Conservation (phyloP, 345 rosid genomes). For the Pelargonium nanum region DNA sequence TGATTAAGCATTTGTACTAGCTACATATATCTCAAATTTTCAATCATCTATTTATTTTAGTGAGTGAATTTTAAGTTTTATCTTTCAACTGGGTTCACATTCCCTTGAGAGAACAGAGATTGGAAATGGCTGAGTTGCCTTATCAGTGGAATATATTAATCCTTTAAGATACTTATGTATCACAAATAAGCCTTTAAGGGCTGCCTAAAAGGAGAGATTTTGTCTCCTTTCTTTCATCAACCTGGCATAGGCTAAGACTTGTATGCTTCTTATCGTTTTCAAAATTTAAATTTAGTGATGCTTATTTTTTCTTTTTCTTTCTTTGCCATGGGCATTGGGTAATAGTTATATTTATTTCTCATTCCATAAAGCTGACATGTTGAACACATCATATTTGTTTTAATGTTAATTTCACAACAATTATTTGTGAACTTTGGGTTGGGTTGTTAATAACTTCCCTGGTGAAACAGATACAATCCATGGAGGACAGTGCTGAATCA, state of each 20-base stretch:
- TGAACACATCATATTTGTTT: neutral
- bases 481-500: constrained; percentile 83
- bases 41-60: neutral
- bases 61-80: neutral
- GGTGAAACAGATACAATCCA: constrained; percentile 63
- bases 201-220: no score
- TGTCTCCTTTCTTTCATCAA: neutral
- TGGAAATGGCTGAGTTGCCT: neutral
- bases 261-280: neutral
- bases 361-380: neutral
- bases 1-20: neutral
- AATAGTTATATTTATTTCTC: neutral
- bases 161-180: no score
- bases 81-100: neutral
- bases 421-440: neutral
- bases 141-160: neutral
- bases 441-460: constrained; percentile 11
- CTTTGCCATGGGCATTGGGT: no score
- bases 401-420: neutral
- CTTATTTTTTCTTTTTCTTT: neutral
- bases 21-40: neutral
- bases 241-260: neutral
- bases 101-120: neutral
- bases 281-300: neutral
- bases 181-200: no score